phyloP scores from a whole-genome alignment of 345 rosid species.

The Syzygium aqueum region DNA sequence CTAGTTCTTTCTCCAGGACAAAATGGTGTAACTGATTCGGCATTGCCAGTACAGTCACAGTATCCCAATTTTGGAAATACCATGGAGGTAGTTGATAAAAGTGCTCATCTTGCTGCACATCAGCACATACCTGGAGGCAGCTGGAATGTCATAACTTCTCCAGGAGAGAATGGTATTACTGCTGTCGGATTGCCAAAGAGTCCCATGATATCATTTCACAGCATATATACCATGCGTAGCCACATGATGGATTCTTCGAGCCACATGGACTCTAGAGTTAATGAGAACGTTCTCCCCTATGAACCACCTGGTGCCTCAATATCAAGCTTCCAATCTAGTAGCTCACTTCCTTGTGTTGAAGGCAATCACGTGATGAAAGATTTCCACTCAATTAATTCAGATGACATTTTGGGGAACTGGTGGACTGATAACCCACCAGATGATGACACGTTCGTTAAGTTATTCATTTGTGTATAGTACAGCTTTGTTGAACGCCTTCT shows the following conservation, averaged over 20 bases:
- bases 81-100: not conserved
- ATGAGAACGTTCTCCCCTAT: not conserved
- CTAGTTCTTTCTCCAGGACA: not conserved
- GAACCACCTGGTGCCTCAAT: not conserved
- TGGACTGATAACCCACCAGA: not conserved
- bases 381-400: not conserved
- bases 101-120: fast-evolving
- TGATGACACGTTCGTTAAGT: fast-evolving
- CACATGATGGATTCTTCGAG: not conserved
- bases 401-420: not conserved
- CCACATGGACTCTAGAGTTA: fast-evolving
- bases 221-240: not conserved
- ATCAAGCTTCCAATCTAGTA: not conserved
- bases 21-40: not conserved
- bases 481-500: not conserved
- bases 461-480: not conserved
- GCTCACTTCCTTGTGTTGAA: not conserved
- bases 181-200: not conserved
- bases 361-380: not conserved
- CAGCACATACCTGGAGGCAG: not conserved
- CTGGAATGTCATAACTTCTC: not conserved
- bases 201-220: not conserved
- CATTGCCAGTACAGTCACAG: not conserved
- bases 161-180: not conserved
- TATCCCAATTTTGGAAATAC: not conserved